Evolutionary conservation across 495 filamentous ascomycete species (phyloP).

Genomic region (Neurospora sp.): DNA sequence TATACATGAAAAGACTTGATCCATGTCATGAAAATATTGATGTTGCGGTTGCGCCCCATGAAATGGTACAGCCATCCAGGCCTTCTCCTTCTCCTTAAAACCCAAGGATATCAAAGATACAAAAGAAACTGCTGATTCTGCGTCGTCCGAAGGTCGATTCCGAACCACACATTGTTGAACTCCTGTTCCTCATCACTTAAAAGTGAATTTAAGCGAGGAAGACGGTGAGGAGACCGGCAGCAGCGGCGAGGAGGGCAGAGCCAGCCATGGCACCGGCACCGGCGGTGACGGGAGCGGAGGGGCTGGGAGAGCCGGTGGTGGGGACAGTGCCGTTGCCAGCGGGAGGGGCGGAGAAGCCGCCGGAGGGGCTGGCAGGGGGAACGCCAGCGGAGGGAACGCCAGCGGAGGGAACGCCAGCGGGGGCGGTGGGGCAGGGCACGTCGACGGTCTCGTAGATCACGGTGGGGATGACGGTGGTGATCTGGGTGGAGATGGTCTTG

Average conservation of each 20-base stretch:
- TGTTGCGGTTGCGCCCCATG: background rate
- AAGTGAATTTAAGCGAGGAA: constrained; percentile 38
- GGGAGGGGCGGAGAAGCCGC: constrained; percentile 14
- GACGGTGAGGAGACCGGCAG: constrained; percentile 40
- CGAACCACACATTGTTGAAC: background rate
- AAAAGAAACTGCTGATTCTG: background rate
- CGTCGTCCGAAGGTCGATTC: background rate
- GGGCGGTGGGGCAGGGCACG: constrained; percentile 25
- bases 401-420: background rate
- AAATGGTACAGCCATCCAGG: background rate
- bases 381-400: constrained; percentile 4
- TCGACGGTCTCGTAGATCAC: constrained; percentile 44
- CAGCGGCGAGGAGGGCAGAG: constrained; percentile 37
- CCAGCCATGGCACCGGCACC: constrained; percentile 35
- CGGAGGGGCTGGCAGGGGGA: constrained; percentile 16
- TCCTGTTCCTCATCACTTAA: background rate
- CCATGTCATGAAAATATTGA: background rate
- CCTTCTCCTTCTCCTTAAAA: background rate
- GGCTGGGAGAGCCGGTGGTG: constrained; percentile 21
- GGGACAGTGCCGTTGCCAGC: constrained; percentile 22
- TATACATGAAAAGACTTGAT: background rate
- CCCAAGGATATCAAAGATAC: background rate
- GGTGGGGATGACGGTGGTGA: constrained; percentile 41
- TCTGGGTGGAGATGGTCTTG: constrained; percentile 30
- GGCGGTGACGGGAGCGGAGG: constrained; percentile 31